Evolutionary conservation across 2,329 filamentous ascomycete genomes (phyloP).

Genomic region (Scorias spongiosa): DNA sequence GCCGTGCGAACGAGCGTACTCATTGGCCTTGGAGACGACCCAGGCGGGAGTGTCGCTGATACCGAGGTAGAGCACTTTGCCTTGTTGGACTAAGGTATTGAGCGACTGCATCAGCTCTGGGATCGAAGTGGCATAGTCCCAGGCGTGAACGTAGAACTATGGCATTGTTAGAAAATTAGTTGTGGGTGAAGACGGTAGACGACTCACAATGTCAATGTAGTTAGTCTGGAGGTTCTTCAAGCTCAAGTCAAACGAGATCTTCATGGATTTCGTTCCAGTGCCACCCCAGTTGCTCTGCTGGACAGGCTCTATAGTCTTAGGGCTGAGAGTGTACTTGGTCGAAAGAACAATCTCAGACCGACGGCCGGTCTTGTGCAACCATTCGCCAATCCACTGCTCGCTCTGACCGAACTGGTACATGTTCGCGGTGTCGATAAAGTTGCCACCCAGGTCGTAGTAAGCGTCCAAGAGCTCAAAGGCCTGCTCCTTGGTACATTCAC

Average conservation of each 20-base stretch:
- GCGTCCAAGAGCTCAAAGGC: conserved; percentile 32
- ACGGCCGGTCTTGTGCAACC: conserved; percentile 30
- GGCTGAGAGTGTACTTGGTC: conserved; percentile 35
- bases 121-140: conserved; percentile 33
- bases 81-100: conserved; percentile 19
- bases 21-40: conserved; percentile 18
- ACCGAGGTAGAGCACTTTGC: conserved; percentile 26
- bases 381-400: conserved; percentile 36
- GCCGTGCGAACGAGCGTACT: conserved; percentile 24
- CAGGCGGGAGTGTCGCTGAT: conserved; percentile 24
- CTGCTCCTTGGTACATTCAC: conserved; percentile 17
- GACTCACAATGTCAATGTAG: conserved; percentile 20
- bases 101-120: conserved; percentile 25
- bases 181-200: no score
- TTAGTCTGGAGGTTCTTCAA: conserved; percentile 26
- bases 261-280: conserved; percentile 24
- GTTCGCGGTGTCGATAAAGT: conserved; percentile 39
- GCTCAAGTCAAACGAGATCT: conserved; percentile 22
- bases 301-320: neutral
- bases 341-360: conserved; percentile 39
- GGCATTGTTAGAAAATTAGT: no score
- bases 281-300: conserved; percentile 28
- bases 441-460: conserved; percentile 33
- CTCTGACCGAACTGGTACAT: conserved; percentile 33
- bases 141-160: neutral